Conservation (phyloP, 805 yeast genomes). For the Wickerhamomyces queroliae region DNA sequence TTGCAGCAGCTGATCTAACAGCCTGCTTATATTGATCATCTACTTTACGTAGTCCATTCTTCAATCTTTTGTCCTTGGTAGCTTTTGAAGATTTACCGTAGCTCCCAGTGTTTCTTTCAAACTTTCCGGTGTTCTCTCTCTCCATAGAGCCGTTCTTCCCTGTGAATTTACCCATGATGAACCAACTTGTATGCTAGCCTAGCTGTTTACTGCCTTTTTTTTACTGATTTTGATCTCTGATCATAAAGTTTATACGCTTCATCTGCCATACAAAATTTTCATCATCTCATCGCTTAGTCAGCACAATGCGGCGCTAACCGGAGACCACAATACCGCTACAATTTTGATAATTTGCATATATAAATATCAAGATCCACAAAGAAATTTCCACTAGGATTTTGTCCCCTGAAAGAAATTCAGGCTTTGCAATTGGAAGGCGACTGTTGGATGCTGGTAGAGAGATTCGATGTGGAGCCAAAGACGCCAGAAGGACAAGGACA, state of each 20-base stretch:
- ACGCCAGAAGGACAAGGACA: neutral
- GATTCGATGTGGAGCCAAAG: neutral
- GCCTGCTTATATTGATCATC: conserved; percentile 76
- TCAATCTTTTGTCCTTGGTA: conserved; percentile 54
- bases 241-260: neutral
- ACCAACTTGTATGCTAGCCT: no score
- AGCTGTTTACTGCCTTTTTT: neutral
- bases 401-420: no score
- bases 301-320: neutral
- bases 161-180: conserved; percentile 18
- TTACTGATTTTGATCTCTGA: neutral
- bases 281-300: neutral
- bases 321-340: no score
- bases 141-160: conserved; percentile 20
- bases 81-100: conserved; percentile 19
- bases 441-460: neutral
- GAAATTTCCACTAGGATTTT: no score
- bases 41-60: conserved; percentile 57
- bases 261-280: neutral
- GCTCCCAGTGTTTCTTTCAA: conserved; percentile 22
- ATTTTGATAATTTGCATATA: no score
- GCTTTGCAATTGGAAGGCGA: neutral
- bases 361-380: no score
- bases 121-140: conserved; percentile 25
- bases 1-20: conserved; percentile 74